Evolutionary conservation across 768 basidiomycete genomes (phyloP).

Genomic region (Lactarius hengduanensis): DNA sequence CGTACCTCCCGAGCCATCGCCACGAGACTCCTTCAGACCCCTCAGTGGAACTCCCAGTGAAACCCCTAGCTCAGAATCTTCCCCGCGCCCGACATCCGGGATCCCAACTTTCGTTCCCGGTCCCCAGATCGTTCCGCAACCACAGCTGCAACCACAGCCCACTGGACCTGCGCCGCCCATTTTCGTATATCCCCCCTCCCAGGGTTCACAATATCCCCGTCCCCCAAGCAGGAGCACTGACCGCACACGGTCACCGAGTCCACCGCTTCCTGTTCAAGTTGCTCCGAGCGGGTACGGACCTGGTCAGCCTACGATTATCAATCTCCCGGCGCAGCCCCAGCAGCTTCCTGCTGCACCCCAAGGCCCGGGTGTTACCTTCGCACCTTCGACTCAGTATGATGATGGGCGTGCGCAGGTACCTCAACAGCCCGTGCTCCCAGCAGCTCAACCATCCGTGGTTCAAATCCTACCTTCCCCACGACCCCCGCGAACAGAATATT

Average conservation of each 20-base stretch:
- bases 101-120: slow-evolving; percentile 10
- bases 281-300: background rate
- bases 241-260: background rate
- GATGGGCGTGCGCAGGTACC: background rate
- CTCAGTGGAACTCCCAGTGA: background rate
- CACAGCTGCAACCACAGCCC: background rate
- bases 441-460: background rate
- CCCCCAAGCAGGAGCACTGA: slow-evolving; percentile 6
- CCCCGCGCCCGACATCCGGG: slow-evolving; percentile 10
- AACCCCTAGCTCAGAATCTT: background rate
- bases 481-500: background rate
- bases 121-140: slow-evolving; percentile 1
- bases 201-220: background rate
- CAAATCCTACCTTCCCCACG: background rate
- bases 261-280: background rate
- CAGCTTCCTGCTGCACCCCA: background rate
- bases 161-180: background rate
- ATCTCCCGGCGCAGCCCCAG: slow-evolving; percentile 11
- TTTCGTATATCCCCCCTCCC: slow-evolving; percentile 15
- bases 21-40: background rate
- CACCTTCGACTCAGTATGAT: slow-evolving; percentile 7
- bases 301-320: slow-evolving; percentile 17
- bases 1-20: slow-evolving; percentile 21
- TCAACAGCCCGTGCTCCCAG: background rate
- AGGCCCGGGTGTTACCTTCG: background rate